Percentiles rank a stretch among this genome's conserved stretches.
Evolutionary conservation across 768 basidiomycete genomes (phyloP).

Genomic region (Lactarius tabidus): DNA sequence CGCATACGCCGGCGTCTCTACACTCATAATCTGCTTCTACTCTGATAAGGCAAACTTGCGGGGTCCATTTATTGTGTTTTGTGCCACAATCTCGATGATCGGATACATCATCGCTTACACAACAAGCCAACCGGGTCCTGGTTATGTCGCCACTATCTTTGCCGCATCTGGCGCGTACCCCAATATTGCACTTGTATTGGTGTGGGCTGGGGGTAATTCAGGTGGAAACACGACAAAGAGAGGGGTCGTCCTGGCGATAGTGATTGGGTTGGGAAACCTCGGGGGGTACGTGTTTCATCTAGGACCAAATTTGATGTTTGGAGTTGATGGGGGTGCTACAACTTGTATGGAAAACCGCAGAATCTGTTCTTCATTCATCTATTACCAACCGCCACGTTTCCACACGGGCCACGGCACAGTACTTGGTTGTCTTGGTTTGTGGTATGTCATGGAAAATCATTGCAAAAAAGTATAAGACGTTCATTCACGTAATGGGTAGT

Average conservation of each 20-base stretch:
- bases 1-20: too few species aligned
- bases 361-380: slow-evolving; percentile 43
- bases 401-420: slow-evolving; percentile 40
- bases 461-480: not conserved
- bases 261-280: slow-evolving; percentile 53
- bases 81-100: slow-evolving; percentile 42
- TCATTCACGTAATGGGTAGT: slow-evolving; percentile 27
- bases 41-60: slow-evolving; percentile 32
- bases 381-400: slow-evolving; percentile 38
- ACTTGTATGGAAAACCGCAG: slow-evolving; percentile 26
- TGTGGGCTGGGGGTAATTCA: slow-evolving; percentile 53
- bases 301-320: slow-evolving; percentile 21
- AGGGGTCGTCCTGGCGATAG: slow-evolving; percentile 49
- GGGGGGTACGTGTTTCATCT: slow-evolving; percentile 41
- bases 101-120: slow-evolving; percentile 52
- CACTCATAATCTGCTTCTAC: too few species aligned
- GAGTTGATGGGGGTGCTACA: not conserved
- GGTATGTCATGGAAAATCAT: slow-evolving; percentile 13
- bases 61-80: slow-evolving; percentile 47
- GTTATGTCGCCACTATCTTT: slow-evolving; percentile 45
- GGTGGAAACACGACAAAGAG: slow-evolving; percentile 55
- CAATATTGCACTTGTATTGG: slow-evolving; percentile 43
- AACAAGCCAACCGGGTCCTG: slow-evolving; percentile 29
- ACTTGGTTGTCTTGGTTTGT: slow-evolving; percentile 32
- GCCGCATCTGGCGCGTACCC: slow-evolving; percentile 52